phyloP scores from a whole-genome alignment of 352 stramenopile species.

The Globisporangium nodosum region DNA sequence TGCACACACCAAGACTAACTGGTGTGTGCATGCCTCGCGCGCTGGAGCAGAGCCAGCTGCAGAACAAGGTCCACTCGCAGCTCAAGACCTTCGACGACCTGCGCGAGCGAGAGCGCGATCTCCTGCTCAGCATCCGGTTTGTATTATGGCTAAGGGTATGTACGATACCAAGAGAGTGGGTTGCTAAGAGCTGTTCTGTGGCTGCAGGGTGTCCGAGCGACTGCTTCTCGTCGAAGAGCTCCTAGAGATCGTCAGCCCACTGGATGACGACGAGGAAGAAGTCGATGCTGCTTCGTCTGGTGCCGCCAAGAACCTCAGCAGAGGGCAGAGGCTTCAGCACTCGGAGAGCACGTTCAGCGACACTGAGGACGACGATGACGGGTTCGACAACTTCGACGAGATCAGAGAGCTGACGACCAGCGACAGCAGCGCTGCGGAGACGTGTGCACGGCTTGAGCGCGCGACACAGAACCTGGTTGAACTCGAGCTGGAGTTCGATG shows the following conservation, averaged over 20 bases:
- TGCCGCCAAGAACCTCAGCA: not conserved
- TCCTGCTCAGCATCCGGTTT: conserved; percentile 56
- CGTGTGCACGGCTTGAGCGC: conserved; percentile 69
- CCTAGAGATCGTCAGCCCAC: conserved; percentile 50
- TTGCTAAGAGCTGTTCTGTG: not conserved
- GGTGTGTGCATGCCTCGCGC: not conserved
- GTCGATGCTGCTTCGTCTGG: not conserved
- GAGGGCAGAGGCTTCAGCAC: not conserved
- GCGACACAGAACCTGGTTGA: conserved; percentile 70
- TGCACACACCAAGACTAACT: not conserved
- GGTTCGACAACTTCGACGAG: conserved; percentile 69
- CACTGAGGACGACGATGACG: conserved; percentile 32
- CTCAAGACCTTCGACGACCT: conserved; percentile 38
- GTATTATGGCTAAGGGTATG: not conserved
- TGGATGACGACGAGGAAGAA: conserved; percentile 22
- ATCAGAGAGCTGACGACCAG: conserved; percentile 28
- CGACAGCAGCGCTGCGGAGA: conserved; percentile 37
- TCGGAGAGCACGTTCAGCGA: not conserved
- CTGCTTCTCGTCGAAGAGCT: conserved; percentile 70
- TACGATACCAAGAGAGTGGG: not conserved
- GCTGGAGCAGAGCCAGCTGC: conserved; percentile 32
- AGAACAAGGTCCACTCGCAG: conserved; percentile 46
- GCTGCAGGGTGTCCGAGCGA: conserved; percentile 61
- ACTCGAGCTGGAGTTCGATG: conserved; percentile 70
- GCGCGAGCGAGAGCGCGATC: conserved; percentile 35